Evolutionary conservation across 176 grass and related monocot species (phyloP).

Genomic region (Luzula sylvatica): DNA sequence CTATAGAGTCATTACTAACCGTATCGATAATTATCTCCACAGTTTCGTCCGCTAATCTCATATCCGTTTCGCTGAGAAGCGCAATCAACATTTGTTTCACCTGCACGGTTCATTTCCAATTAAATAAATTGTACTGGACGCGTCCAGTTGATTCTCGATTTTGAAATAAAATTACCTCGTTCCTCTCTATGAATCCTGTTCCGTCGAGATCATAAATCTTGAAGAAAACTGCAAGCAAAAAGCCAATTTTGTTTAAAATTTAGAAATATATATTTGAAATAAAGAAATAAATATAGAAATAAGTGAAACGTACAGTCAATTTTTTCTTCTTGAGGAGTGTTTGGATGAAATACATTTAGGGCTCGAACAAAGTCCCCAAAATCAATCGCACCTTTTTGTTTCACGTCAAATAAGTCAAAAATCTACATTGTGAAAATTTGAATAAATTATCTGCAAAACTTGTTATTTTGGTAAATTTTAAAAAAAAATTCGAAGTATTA

Average conservation of each 20-base stretch:
- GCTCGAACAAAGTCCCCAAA: slow-evolving; percentile 91
- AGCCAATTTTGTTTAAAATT: no score
- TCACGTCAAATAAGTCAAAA: slow-evolving; percentile 93
- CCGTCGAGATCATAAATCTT: slow-evolving; percentile 91
- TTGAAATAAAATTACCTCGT: slow-evolving; percentile 60
- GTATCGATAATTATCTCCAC: slow-evolving; percentile 88
- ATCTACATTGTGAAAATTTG: slow-evolving; percentile 43
- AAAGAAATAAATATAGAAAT: neutral
- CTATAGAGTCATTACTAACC: no score
- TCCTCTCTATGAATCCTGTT: slow-evolving; percentile 83
- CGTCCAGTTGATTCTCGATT: no score
- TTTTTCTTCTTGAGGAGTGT: slow-evolving; percentile 81
- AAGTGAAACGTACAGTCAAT: slow-evolving; percentile 68
- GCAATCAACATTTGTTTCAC: slow-evolving; percentile 98
- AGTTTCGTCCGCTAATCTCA: slow-evolving; percentile 87
- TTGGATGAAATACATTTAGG: slow-evolving; percentile 96
- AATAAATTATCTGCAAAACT: no score
- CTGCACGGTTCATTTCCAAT: slow-evolving; percentile 29
- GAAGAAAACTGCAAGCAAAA: slow-evolving; percentile 52
- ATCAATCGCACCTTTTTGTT: slow-evolving; percentile 77
- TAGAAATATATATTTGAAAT: no score
- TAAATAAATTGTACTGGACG: neutral
- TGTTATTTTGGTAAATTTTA: no score
- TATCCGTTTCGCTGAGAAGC: slow-evolving; percentile 87
- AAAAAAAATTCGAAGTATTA: no score